Evolutionary conservation across 164 flowering plant species (phyloP).

Genomic region (Saururus chinensis): DNA sequence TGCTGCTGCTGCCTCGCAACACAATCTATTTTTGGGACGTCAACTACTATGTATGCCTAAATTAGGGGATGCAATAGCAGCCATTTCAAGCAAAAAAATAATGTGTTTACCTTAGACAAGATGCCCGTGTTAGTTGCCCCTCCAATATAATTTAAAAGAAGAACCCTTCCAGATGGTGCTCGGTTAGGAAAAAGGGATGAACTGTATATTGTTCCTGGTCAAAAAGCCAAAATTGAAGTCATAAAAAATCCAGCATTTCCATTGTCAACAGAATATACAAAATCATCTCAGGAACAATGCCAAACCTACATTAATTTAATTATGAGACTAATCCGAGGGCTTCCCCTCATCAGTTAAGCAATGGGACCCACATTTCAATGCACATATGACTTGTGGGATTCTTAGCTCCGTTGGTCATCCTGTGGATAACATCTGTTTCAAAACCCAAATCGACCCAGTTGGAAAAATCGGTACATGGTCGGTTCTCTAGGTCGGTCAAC

Average conservation of each 20-base stretch:
- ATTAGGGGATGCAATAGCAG: not conserved
- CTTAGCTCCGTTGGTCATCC: too few species aligned
- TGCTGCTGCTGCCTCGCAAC: not conserved
- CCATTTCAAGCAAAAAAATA: not conserved
- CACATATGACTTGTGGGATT: too few species aligned
- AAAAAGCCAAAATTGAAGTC: not conserved
- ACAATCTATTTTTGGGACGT: not conserved
- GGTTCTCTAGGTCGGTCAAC: too few species aligned
- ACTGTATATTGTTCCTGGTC: constrained; percentile 89
- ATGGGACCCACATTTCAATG: too few species aligned
- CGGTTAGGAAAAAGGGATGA: constrained; percentile 92
- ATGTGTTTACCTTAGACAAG: constrained; percentile 46
- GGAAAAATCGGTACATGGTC: too few species aligned
- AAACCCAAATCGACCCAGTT: too few species aligned
- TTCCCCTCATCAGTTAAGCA: too few species aligned
- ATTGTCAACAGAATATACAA: not conserved
- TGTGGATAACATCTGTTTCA: too few species aligned
- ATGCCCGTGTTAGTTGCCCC: constrained; percentile 91
- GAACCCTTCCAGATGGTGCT: constrained; percentile 79
- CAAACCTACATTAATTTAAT: too few species aligned
- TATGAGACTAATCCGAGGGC: too few species aligned
- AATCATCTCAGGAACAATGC: not conserved
- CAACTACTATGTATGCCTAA: not conserved
- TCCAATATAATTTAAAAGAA: constrained; percentile 88
- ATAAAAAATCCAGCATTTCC: not conserved